phyloP scores from a whole-genome alignment of 805 yeast species.

The Wickerhamomyces bovis region DNA sequence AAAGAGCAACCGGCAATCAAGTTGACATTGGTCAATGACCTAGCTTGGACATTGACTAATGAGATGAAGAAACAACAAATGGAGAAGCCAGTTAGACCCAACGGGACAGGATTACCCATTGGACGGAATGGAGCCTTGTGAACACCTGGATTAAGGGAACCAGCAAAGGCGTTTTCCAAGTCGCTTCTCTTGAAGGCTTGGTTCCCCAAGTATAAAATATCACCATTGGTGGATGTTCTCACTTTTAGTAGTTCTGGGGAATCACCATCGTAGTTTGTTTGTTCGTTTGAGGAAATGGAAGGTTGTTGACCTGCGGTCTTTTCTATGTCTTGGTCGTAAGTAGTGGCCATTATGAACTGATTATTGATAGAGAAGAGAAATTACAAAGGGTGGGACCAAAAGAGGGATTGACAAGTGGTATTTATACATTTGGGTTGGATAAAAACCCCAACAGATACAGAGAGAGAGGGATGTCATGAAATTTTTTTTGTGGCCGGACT shows the following conservation, averaged over 20 bases:
- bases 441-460: neutral
- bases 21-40: conserved; percentile 57
- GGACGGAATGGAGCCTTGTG: conserved; percentile 42
- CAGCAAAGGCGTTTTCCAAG: conserved; percentile 59
- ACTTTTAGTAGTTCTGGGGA: conserved; percentile 12
- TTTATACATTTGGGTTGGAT: neutral
- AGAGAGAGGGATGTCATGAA: neutral
- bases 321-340: neutral
- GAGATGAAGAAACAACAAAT: conserved; percentile 51
- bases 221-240: conserved; percentile 28
- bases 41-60: conserved; percentile 55
- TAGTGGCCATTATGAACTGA: neutral
- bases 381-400: neutral
- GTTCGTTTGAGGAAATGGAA: neutral
- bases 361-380: neutral
- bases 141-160: conserved; percentile 39
- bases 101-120: conserved; percentile 71
- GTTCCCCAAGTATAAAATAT: conserved; percentile 33
- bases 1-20: conserved; percentile 60
- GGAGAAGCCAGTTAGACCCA: conserved; percentile 69
- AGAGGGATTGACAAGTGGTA: neutral
- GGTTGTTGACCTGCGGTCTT: neutral
- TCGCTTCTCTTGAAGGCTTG: conserved; percentile 45
- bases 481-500: neutral
- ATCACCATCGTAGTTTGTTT: conserved; percentile 5